Evolutionary conservation across 179 eudicot genomes (phyloP), one percentile per base, ranked within the genome.

Genomic region (Vitellaria paradoxa): DNA sequence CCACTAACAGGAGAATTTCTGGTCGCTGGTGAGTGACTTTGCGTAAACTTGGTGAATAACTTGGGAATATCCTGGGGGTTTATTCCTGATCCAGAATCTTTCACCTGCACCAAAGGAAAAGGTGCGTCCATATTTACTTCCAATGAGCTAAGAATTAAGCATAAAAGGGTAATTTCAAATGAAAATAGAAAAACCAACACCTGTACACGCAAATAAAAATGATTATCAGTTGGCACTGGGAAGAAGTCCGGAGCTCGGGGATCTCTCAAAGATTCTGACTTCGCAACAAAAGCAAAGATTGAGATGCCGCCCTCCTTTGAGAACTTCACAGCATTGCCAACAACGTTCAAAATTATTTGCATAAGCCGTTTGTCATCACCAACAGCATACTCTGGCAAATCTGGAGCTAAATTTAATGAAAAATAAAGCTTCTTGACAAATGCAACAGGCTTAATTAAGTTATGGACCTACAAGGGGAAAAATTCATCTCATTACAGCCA

Each of bases 261-360:
- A 88, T 93, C 97, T 73, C 89, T 84, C 64, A 88, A 80, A 46
- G 89, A 81, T 61, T 90, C 97, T 61, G 91, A 69, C 76, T 91
- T 91, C 26, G 89, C 94, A 65, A 90, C 81, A 61, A 78, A 68
- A 70, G 89, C 93, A 23, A 85, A 72, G 65, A 93, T 83, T 21
- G 91, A 82, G 79, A 95, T 83, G 82, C 88, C 83, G 77, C 99
- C 99, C 68, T 91, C 97, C 84, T 90, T 94, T 1, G 99, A 82
- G 78, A 95, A 95, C 81, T 95, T 95, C 72, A 93, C 90, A 66
- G 99, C 97, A 85, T 95, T 95, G 50, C 97, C 99, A 82, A 89
- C 83, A 72, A 93, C 78, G 85, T 95, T 93, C 70, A 95, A 82
- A 50, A 93, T 77, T 59, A 90, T 80, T 87, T 95, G 99, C 92